A percentile compares a stretch with the other conserved stretches of the same genome.
Evolutionary conservation across 192 early-diverging fungal species (phyloP).

Genomic region (Coemansia sp.): DNA sequence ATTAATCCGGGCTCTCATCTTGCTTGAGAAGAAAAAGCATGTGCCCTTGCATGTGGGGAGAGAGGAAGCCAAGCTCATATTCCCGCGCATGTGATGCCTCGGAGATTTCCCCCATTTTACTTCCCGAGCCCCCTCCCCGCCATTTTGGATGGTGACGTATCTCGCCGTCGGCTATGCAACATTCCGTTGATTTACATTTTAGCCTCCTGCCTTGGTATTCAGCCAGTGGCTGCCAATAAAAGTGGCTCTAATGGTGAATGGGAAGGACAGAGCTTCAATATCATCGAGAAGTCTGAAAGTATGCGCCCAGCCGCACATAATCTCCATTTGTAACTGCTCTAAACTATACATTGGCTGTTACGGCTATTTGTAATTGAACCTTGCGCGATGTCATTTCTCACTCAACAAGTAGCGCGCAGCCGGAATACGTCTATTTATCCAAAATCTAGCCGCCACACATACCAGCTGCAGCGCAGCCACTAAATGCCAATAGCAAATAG

Average conservation of each 20-base stretch:
- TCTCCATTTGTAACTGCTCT: background rate
- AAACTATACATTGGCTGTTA: constrained; percentile 15
- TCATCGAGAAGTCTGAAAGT: background rate
- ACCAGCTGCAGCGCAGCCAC: background rate
- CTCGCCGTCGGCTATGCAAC: background rate
- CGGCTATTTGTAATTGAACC: constrained; percentile 16
- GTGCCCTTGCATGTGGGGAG: constrained; percentile 1
- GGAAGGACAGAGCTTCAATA: background rate
- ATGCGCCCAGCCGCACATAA: background rate
- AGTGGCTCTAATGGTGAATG: background rate
- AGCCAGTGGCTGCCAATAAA: background rate
- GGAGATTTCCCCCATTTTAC: background rate
- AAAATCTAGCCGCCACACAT: background rate
- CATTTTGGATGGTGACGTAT: background rate
- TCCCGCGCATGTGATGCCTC: constrained; percentile 5
- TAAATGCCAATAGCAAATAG: background rate
- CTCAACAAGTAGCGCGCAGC: constrained; percentile 1
- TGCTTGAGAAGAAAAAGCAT: background rate
- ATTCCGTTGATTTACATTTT: background rate
- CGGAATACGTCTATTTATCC: constrained; percentile 4
- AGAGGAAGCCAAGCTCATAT: background rate
- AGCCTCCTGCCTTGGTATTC: background rate
- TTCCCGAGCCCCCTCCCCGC: background rate
- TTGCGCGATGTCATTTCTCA: constrained; percentile 6
- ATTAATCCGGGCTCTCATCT: background rate